A percentile compares a stretch with the other conserved stretches of the same genome.
Conservation (phyloP, 2,329 filamentous ascomycete species). For the Eutypella sp. region DNA sequence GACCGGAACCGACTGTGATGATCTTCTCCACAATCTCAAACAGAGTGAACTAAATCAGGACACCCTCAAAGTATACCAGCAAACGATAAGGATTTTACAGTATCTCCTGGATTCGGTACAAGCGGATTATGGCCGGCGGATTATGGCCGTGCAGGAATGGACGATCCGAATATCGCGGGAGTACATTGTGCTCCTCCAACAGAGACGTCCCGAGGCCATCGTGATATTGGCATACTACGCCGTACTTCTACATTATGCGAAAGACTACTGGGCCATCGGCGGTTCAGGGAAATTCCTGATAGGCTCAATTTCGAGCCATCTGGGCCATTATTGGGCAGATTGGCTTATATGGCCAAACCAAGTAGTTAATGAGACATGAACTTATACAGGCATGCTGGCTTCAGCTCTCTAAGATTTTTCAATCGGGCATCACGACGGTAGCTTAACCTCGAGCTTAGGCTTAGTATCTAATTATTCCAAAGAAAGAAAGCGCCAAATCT, state of each 20-base stretch:
- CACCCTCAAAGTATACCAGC: not conserved
- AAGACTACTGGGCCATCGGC: constrained; percentile 29
- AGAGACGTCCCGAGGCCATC: constrained; percentile 34
- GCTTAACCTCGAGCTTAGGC: too few relatives aligned
- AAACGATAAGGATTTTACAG: not conserved
- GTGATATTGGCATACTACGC: constrained; percentile 38
- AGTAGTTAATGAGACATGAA: too few relatives aligned
- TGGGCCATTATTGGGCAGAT: constrained; percentile 18
- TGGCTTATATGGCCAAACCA: constrained; percentile 23
- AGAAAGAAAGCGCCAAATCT: too few relatives aligned
- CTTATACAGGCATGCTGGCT: too few relatives aligned
- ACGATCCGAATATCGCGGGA: constrained; percentile 11
- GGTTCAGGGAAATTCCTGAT: constrained; percentile 18
- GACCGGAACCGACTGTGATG: not conserved
- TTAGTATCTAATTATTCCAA: too few relatives aligned
- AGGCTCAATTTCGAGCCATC: constrained; percentile 9
- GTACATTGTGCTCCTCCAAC: constrained; percentile 28
- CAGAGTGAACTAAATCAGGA: not conserved
- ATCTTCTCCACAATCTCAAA: not conserved
- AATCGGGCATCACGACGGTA: too few relatives aligned
- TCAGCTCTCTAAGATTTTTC: too few relatives aligned
- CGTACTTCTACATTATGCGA: constrained; percentile 31
- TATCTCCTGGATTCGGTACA: constrained; percentile 1
- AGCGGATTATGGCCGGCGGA: not conserved
- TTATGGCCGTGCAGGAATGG: constrained; percentile 10